Base-by-base conservation (phyloP, 2,329 filamentous ascomycete species). In the Cercospora nicotianae region DNA sequence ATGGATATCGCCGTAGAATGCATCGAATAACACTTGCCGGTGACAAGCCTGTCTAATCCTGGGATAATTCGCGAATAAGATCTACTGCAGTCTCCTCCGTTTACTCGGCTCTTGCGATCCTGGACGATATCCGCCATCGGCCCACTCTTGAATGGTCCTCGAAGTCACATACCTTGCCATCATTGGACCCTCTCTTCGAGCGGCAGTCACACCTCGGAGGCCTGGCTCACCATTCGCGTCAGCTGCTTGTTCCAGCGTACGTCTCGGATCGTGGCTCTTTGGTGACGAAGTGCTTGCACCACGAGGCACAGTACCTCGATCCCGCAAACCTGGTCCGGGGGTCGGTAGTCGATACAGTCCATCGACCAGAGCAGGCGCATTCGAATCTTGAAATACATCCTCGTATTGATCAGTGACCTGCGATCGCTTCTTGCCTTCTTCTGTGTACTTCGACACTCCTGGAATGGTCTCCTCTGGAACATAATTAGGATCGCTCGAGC, bases 11-110 rank as follows among this genome's bases (percentile, higher is more conserved):
- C 26, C 60, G 69, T 55, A 45, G 63, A 23, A 70, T 70, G 68
- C 66, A 68, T 63, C 63, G 67, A 16, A 65, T 69, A 16, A 69
- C 67, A 9, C 33, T 69, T 26, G 67, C 67, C 10, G 67, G 67
- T 5, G 67, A 69, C n/a, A 63, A 57, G 6, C 67, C 67, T 6
- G 64, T 66, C 23, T 66, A 63, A 13, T 1, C 2, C 48, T 26
- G 2, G 20, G 2, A 26, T 7, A 7, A 23, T 16, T 23, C 18
- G n/a, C 3, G 2, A 20, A 53, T 1, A 7, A 0, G 4, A 13
- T 28, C 23, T 53, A 53, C 20, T 26, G 48, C 18, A 53, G 12
- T 13, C 48, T 28, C 48, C 48, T 53, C 18, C 48, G 12, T n/a
- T 53, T 53, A 3, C 48, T 53, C 48, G 48, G 18, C 48, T 53